Evolutionary conservation across 2,329 filamentous ascomycete genomes (phyloP).

Genomic region (Stachybotrys chlorohalonatus): DNA sequence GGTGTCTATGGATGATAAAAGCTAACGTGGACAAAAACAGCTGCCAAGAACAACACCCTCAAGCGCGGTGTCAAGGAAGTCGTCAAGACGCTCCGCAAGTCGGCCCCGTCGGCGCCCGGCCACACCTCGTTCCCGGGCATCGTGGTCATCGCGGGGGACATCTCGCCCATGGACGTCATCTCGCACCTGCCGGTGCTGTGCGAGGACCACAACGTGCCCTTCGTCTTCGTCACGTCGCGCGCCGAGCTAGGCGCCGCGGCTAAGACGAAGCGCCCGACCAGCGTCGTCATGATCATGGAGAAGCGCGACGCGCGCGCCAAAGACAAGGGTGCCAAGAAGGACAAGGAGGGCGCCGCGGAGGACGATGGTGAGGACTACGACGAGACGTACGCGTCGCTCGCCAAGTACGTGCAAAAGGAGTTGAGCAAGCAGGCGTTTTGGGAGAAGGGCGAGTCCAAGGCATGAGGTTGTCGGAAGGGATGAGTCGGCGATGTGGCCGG

Average conservation of each 20-base stretch:
- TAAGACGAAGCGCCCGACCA: conserved; percentile 91
- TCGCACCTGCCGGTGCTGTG: conserved; percentile 95
- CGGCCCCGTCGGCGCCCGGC: conserved; percentile 58
- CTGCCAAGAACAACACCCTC: conserved; percentile 88
- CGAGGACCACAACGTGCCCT: conserved; percentile 96
- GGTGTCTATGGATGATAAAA: background rate
- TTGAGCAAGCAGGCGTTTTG: conserved; percentile 46
- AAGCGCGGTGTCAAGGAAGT: conserved; percentile 99
- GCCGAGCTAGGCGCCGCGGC: conserved; percentile 91
- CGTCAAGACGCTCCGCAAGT: conserved; percentile 96
- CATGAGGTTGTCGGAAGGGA: conserved; percentile 3
- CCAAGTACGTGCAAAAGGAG: conserved; percentile 60
- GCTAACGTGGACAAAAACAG: conserved; percentile 36
- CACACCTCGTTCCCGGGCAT: conserved; percentile 59
- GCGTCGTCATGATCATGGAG: conserved; percentile 81
- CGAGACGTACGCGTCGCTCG: conserved; percentile 54
- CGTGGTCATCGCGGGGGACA: conserved; percentile 91
- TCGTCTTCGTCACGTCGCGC: conserved; percentile 87
- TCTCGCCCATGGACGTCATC: conserved; percentile 98
- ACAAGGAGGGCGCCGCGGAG: conserved; percentile 33
- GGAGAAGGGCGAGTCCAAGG: conserved; percentile 28
- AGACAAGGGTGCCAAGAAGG: conserved; percentile 37
- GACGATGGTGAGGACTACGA: conserved; percentile 39
- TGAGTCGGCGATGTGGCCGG: background rate
- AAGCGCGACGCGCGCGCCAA: conserved; percentile 38